Conservation (phyloP, 148 eudicot species). For the Spergularia marina region DNA sequence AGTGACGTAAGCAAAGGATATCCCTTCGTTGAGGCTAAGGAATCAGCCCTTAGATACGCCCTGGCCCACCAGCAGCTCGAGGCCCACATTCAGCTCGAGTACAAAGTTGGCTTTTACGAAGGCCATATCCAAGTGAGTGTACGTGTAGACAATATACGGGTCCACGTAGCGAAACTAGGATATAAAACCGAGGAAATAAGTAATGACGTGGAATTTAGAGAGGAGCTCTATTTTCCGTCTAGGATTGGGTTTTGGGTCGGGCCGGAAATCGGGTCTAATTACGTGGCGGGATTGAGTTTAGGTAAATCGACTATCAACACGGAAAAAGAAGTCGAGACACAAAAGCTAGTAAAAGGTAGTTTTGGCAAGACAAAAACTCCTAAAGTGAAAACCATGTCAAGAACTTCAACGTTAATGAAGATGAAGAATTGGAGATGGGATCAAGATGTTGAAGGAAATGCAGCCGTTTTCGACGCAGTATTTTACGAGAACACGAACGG, state of each 20-base stretch:
- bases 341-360: conserved; percentile 60
- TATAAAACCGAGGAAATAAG: conserved; percentile 31
- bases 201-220: conserved; percentile 16
- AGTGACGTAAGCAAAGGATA: conserved; percentile 14
- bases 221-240: conserved; percentile 78
- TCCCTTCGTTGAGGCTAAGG: conserved; percentile 50
- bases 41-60: conserved; percentile 65
- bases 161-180: conserved; percentile 69
- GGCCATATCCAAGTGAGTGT: conserved; percentile 58
- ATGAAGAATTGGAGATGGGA: conserved; percentile 84
- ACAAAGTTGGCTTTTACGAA: conserved; percentile 47
- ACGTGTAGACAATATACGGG: conserved; percentile 65
- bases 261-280: conserved; percentile 70
- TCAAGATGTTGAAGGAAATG: conserved; percentile 70
- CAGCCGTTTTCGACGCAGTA: conserved; percentile 49
- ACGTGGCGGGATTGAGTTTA: conserved; percentile 53
- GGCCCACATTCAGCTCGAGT: conserved; percentile 71
- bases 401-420: conserved; percentile 45
- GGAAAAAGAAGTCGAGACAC: conserved; percentile 59
- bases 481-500: conserved; percentile 62
- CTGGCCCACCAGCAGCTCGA: conserved; percentile 89
- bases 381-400: conserved; percentile 57
- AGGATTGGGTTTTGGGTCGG: conserved; percentile 76
- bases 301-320: conserved; percentile 54
- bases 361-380: conserved; percentile 54